A percentile compares a stretch with the other conserved stretches of the same genome.
Evolutionary conservation across 768 basidiomycete species (phyloP).

Genomic region (Tubosaeta sp.): DNA sequence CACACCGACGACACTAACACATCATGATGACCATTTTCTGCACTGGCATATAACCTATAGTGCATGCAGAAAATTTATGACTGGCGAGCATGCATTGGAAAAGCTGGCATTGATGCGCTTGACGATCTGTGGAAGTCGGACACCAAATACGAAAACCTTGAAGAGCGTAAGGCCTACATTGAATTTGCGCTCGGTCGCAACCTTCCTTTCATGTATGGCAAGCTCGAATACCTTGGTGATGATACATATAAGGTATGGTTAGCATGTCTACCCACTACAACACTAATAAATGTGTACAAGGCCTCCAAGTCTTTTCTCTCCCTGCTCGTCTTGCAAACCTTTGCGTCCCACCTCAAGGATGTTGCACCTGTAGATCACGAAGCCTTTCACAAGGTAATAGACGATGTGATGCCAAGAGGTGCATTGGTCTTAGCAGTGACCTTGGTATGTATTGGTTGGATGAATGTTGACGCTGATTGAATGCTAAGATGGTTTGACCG

Average conservation of each 20-base stretch:
- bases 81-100: not conserved
- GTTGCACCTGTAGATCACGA: not conserved
- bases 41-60: too few species aligned
- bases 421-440: not conserved
- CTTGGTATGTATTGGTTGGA: not conserved
- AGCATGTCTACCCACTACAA: too few species aligned
- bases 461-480: too few species aligned
- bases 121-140: not conserved
- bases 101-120: not conserved
- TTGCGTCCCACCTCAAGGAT: not conserved
- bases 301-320: not conserved
- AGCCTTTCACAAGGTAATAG: not conserved
- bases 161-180: not conserved
- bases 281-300: too few species aligned
- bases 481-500: too few species aligned
- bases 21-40: too few species aligned
- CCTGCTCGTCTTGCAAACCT: not conserved
- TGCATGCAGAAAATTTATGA: constrained; percentile 2
- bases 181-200: not conserved
- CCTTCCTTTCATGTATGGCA: constrained; percentile 1
- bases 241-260: not conserved
- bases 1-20: too few species aligned
- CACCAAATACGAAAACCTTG: not conserved
- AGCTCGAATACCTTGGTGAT: not conserved
- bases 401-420: not conserved